Base-by-base conservation (phyloP, 257 asterid genomes). In the Lycium barbarum region DNA sequence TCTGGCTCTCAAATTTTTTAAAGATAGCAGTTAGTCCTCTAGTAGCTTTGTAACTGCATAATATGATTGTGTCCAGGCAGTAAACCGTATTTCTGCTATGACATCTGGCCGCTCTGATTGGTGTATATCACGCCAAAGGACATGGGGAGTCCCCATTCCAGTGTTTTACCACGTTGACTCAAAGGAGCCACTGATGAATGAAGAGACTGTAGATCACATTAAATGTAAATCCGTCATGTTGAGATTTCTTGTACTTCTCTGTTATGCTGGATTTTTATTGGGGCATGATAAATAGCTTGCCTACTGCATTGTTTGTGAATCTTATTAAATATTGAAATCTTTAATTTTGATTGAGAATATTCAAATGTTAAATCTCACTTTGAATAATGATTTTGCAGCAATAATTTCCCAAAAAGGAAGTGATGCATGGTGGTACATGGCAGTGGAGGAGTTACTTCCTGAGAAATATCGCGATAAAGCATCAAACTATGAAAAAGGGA, bases 371-470 rank as follows among this genome's bases (percentile, higher is more conserved):
- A 65, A n/a, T 35, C 40, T 73, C 61, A 49, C 81, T 3, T 33
- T 1, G 8, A 47, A 76, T 51, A 63, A 26, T 76, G 79, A 74
- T 84, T 88, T 91, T 87, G 86, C 97, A 96, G 99, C 98, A 83
- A 91, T 96, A 88, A 90, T 96, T 86, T 92, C 96, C 80, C 94
- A 93, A 78, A 96, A 94, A 90, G 98, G 99, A 88, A 95, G 98
- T 82, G 99, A 96, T 86, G 99, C 98, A n/a, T 96, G 99, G 99
- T 96, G 99, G 99, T 91, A 93, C 90, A 93, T 96, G 99, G 79
- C 91, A 70, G 95, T 95, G 53, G 99, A 96, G 88, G 99, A 95
- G 85, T 87, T 96, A 87, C 98, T 96, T 91, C 99, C 99, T 33
- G 97, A 92, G 86, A 91, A 90, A 67, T 95, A 95, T 90, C 95